phyloP scores from a whole-genome alignment of 2,329 filamentous ascomycete genomes.

The Eutypa lata region DNA sequence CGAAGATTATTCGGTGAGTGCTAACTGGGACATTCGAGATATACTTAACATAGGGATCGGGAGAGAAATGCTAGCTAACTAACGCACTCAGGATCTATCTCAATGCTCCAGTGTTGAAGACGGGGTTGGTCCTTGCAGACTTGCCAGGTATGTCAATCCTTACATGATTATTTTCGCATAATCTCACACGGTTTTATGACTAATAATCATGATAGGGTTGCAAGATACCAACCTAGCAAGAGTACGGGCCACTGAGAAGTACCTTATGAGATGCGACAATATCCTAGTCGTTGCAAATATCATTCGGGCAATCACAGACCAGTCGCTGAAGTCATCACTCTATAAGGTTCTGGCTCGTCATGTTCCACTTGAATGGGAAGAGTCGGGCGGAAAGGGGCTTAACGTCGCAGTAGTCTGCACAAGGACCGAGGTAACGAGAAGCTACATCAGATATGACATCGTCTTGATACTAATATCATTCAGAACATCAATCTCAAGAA shows the following conservation, averaged over 20 bases:
- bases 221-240: slow-evolving; percentile 34
- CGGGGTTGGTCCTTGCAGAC: slow-evolving; percentile 32
- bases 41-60: too few relatives aligned
- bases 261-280: slow-evolving; percentile 31
- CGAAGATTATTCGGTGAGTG: slow-evolving; percentile 31
- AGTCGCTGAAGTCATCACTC: slow-evolving; percentile 30
- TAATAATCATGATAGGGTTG: slow-evolving; percentile 15
- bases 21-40: too few relatives aligned
- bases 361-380: slow-evolving; percentile 25
- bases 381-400: slow-evolving; percentile 19
- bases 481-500: slow-evolving; percentile 27
- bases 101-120: slow-evolving; percentile 27
- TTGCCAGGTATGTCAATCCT: slow-evolving; percentile 25
- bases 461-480: background rate
- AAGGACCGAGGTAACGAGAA: slow-evolving; percentile 22
- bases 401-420: slow-evolving; percentile 33
- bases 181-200: background rate
- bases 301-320: slow-evolving; percentile 28
- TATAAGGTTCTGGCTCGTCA: slow-evolving; percentile 26
- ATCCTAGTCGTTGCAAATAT: slow-evolving; percentile 34
- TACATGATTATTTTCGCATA: background rate
- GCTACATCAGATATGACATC: background rate
- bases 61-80: background rate
- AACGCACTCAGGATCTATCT: slow-evolving; percentile 24
- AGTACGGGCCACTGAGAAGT: slow-evolving; percentile 31